Percentiles rank a stretch among this genome's conserved stretches.
Evolutionary conservation across 1,284 basidiomycete species (phyloP).

Genomic region (Trichosporon ovoides): DNA sequence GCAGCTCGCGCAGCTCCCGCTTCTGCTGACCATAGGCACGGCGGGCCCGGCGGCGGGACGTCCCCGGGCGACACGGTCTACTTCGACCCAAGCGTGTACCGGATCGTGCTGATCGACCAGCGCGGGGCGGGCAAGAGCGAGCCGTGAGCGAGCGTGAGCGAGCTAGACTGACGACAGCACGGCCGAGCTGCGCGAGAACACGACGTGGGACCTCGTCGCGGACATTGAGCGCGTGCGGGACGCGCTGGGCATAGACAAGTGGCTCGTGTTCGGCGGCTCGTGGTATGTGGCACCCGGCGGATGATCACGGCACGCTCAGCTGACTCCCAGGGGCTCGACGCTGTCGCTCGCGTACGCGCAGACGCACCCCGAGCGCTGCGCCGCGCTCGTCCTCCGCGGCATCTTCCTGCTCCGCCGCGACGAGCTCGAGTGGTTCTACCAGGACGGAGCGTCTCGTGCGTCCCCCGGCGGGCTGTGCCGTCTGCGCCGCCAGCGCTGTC

Average conservation of each 20-base stretch:
- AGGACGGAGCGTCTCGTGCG: constrained; percentile 51
- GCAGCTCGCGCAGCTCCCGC: background rate
- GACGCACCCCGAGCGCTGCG: constrained; percentile 73
- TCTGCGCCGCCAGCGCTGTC: too few species aligned
- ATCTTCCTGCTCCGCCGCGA: constrained; percentile 82
- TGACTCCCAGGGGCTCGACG: constrained; percentile 67
- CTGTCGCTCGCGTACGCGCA: constrained; percentile 81
- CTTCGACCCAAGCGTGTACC: constrained; percentile 79
- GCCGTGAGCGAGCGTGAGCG: constrained; percentile 52
- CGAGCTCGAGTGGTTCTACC: constrained; percentile 90
- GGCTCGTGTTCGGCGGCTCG: constrained; percentile 88
- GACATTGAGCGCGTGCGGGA: constrained; percentile 79
- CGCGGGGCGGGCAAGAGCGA: constrained; percentile 78
- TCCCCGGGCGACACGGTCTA: constrained; percentile 60
- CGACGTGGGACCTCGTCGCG: constrained; percentile 88
- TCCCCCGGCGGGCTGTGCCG: too few species aligned
- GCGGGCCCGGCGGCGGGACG: constrained; percentile 35
- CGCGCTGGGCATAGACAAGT: constrained; percentile 69
- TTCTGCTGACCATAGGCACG: constrained; percentile 18
- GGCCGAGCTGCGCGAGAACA: constrained; percentile 77
- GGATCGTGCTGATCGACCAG: constrained; percentile 65
- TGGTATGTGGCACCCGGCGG: constrained; percentile 57
- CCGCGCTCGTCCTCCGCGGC: constrained; percentile 74
- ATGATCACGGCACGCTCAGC: background rate
- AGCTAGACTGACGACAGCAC: constrained; percentile 50